phyloP scores from a whole-genome alignment of 306 rosid genomes.

The Cicer cuneatum region DNA sequence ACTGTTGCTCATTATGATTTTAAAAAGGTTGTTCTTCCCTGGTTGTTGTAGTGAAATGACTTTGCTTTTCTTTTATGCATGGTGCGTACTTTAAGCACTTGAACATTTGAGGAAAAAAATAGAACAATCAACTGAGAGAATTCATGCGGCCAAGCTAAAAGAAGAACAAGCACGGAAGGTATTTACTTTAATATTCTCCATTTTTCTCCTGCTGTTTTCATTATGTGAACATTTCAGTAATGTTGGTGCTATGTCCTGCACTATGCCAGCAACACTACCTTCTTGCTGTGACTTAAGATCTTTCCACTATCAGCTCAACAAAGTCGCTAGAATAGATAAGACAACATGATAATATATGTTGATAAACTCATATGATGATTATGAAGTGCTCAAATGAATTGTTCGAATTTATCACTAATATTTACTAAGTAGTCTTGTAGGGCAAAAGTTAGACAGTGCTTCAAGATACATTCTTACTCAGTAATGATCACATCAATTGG shows the following conservation, averaged over 20 bases:
- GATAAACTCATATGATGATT: constrained; percentile 15
- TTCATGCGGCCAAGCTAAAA: constrained; percentile 76
- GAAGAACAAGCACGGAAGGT: constrained; percentile 84
- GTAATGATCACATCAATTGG: constrained; percentile 16
- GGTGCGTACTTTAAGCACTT: constrained; percentile 67
- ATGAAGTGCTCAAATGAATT: constrained; percentile 32
- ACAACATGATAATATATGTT: constrained; percentile 6
- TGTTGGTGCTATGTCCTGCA: constrained; percentile 5
- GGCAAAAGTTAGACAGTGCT: constrained; percentile 15
- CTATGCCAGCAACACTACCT: constrained; percentile 18
- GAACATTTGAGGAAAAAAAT: constrained; percentile 92
- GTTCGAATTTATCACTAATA: constrained; percentile 12
- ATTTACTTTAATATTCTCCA: constrained; percentile 33
- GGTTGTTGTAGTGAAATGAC: constrained; percentile 45
- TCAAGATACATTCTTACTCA: constrained; percentile 9
- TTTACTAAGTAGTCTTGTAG: constrained; percentile 30
- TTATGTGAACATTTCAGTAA: constrained; percentile 23
- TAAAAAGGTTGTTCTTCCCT: constrained; percentile 28
- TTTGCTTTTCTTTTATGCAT: constrained; percentile 39
- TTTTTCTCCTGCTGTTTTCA: constrained; percentile 35
- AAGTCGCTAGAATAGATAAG: constrained; percentile 26
- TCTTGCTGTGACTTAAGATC: constrained; percentile 28
- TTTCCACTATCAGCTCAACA: constrained; percentile 14
- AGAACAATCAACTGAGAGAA: constrained; percentile 75
- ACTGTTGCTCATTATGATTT: constrained; percentile 32